phyloP scores from a whole-genome alignment of 306 rosid species.

The Pachyrhizus erosus region DNA sequence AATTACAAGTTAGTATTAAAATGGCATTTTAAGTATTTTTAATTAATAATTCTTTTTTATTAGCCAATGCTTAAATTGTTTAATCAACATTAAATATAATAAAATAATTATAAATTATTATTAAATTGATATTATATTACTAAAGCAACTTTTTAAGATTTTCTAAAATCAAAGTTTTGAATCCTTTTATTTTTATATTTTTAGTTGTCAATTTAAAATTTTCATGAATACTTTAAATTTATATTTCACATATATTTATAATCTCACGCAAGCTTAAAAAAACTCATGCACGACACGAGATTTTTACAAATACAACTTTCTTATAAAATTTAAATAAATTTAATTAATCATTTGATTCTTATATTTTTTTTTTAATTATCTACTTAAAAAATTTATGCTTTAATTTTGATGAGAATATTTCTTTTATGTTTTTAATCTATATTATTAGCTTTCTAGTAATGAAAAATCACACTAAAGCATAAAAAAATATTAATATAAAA shows the following conservation, averaged over 20 bases:
- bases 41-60: too few relatives aligned
- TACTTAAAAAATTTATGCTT: too few relatives aligned
- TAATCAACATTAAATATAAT: background rate
- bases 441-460: too few relatives aligned
- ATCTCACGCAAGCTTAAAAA: background rate
- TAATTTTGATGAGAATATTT: too few relatives aligned
- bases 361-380: too few relatives aligned
- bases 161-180: background rate
- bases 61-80: background rate
- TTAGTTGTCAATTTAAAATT: background rate
- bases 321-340: background rate
- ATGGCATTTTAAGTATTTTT: too few relatives aligned
- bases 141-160: background rate
- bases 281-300: background rate
- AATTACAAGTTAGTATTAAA: background rate
- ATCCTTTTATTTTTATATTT: background rate
- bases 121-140: background rate
- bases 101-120: background rate
- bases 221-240: too few relatives aligned
- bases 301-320: background rate
- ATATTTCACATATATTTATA: background rate
- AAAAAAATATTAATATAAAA: too few relatives aligned
- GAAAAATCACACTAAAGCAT: too few relatives aligned
- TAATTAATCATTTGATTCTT: too few relatives aligned
- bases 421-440: too few relatives aligned